A percentile compares a stretch with the other conserved stretches of the same genome.
Conservation (phyloP, 768 basidiomycete species). For the Hericium erinaceus region DNA sequence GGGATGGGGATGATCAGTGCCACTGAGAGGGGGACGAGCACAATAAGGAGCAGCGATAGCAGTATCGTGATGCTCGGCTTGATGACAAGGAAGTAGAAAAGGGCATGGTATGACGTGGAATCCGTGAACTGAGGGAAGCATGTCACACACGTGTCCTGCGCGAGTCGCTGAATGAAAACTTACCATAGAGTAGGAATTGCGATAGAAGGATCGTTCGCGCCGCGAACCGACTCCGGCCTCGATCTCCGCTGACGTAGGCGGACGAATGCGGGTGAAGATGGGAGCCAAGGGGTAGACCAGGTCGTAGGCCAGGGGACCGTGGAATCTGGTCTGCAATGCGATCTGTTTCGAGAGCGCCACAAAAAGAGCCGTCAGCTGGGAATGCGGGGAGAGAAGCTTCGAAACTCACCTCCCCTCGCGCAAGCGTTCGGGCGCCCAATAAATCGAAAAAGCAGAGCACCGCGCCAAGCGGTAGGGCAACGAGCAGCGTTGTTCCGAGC, state of each 20-base stretch:
- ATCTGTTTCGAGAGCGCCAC: conserved; percentile 29
- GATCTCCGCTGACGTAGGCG: conserved; percentile 37
- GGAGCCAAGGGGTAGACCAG: conserved; percentile 60
- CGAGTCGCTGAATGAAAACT: conserved; percentile 15
- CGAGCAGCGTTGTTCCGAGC: conserved; percentile 73
- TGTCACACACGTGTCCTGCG: conserved; percentile 1
- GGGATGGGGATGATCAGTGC: conserved; percentile 61
- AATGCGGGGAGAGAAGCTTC: neutral
- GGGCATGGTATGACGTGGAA: conserved; percentile 71
- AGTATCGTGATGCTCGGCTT: conserved; percentile 74
- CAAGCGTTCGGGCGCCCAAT: conserved; percentile 60
- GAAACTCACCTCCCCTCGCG: conserved; percentile 54
- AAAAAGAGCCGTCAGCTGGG: neutral
- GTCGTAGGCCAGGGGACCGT: conserved; percentile 55
- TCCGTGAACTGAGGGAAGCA: conserved; percentile 55
- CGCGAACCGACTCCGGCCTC: conserved; percentile 32
- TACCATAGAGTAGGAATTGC: conserved; percentile 76
- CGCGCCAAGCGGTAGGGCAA: conserved; percentile 70
- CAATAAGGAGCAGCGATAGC: conserved; percentile 44
- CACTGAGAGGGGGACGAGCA: conserved; percentile 48
- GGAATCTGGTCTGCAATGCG: conserved; percentile 59
- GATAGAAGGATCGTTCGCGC: conserved; percentile 67
- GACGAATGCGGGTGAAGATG: conserved; percentile 60
- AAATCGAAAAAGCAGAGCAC: conserved; percentile 72
- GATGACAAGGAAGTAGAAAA: conserved; percentile 85